phyloP scores from a whole-genome alignment of 768 basidiomycete species.

The Suillus sp. region DNA sequence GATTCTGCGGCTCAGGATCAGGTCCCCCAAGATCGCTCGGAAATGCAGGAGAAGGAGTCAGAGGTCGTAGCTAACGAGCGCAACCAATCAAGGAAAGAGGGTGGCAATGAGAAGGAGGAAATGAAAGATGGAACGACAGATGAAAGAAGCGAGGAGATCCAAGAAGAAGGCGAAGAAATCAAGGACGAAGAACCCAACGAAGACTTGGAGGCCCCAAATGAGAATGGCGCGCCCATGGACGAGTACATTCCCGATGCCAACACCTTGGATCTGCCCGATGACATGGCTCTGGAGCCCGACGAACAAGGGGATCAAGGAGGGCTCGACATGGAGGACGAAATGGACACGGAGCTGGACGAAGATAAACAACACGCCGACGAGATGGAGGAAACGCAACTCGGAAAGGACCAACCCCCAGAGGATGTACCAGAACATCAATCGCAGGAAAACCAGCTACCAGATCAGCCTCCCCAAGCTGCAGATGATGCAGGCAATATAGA shows the following conservation, averaged over 20 bases:
- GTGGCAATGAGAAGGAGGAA: constrained; percentile 37
- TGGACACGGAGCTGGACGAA: constrained; percentile 43
- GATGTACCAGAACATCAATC: constrained; percentile 29
- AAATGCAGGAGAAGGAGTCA: constrained; percentile 46
- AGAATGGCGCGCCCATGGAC: constrained; percentile 70
- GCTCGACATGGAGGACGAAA: constrained; percentile 26
- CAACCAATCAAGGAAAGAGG: constrained; percentile 36
- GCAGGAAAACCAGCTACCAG: constrained; percentile 16
- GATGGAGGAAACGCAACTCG: constrained; percentile 29
- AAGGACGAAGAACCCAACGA: constrained; percentile 33
- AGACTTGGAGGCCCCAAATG: constrained; percentile 47
- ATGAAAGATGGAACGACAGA: constrained; percentile 32
- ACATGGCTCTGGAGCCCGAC: constrained; percentile 62
- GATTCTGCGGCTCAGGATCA: constrained; percentile 55
- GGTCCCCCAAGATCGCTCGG: constrained; percentile 61
- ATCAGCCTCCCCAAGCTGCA: constrained; percentile 20
- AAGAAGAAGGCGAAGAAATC: constrained; percentile 32
- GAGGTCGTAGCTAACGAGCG: constrained; percentile 84
- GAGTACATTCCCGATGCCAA: constrained; percentile 78
- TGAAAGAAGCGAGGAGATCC: constrained; percentile 25
- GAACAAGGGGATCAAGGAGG: constrained; percentile 33
- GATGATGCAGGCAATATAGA: constrained; percentile 32
- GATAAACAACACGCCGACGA: constrained; percentile 27
- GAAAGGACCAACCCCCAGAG: constrained; percentile 26
- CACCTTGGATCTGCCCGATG: constrained; percentile 87